A percentile compares a stretch with the other conserved stretches of the same genome.
Evolutionary conservation across 2,329 filamentous ascomycete genomes (phyloP).

Genomic region (Hymenoscyphus scutula): DNA sequence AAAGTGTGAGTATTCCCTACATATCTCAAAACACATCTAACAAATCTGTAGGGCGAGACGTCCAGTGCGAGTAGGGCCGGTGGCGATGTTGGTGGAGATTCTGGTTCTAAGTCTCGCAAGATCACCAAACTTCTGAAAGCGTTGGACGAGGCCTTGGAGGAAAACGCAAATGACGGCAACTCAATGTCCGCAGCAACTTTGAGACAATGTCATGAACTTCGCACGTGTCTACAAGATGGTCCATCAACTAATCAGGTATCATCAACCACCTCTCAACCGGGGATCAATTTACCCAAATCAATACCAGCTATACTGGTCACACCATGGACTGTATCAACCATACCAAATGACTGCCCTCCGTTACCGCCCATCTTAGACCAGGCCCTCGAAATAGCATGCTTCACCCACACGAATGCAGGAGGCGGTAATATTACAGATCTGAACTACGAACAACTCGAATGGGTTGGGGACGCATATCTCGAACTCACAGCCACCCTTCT

Average conservation of each 20-base stretch:
- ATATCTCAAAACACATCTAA: background rate
- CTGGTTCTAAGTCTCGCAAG: conserved; percentile 13
- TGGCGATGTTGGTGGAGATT: background rate
- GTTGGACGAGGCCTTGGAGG: conserved; percentile 28
- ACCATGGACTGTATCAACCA: conserved; percentile 51
- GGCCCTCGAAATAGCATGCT: conserved; percentile 58
- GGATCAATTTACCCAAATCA: conserved; percentile 24
- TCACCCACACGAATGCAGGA: conserved; percentile 55
- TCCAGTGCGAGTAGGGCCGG: background rate
- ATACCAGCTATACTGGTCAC: conserved; percentile 37
- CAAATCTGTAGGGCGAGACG: background rate
- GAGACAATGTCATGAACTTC: conserved; percentile 26
- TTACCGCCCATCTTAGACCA: conserved; percentile 61
- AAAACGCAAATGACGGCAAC: conserved; percentile 24
- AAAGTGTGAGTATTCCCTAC: conserved; percentile 3
- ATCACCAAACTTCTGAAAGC: conserved; percentile 28
- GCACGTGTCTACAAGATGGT: conserved; percentile 17
- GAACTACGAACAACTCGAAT: conserved; percentile 80
- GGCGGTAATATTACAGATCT: conserved; percentile 27
- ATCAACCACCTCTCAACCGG: conserved; percentile 3
- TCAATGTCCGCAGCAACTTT: conserved; percentile 13
- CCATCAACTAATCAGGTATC: conserved; percentile 5
- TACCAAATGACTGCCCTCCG: conserved; percentile 50
- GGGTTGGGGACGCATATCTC: conserved; percentile 83
- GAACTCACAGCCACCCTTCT: conserved; percentile 73